phyloP scores from a whole-genome alignment of 371 early-diverging fungal genomes.

The Apophysomyces trapeziformis region DNA sequence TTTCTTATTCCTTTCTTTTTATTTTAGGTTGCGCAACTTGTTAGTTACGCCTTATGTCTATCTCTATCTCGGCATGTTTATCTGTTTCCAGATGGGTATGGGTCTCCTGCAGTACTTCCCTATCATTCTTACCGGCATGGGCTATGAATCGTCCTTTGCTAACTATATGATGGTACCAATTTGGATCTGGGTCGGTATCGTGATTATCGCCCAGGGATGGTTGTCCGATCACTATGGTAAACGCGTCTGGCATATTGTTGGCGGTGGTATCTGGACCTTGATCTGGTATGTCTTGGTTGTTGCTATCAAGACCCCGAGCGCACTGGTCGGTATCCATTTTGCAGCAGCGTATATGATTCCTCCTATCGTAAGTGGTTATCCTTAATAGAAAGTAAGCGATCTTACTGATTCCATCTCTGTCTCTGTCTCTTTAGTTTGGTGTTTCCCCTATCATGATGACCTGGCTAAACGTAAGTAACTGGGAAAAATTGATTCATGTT shows the following conservation, averaged over 20 bases:
- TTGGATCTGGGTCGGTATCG: constrained; percentile 46
- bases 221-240: constrained; percentile 38
- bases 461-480: constrained; percentile 38
- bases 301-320: constrained; percentile 50
- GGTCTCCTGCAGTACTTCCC: constrained; percentile 47
- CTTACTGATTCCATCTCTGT: background rate
- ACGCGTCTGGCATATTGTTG: constrained; percentile 48
- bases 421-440: constrained; percentile 18
- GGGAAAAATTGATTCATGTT: background rate
- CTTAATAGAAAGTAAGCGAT: background rate
- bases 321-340: constrained; percentile 32
- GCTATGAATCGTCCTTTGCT: constrained; percentile 38
- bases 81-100: constrained; percentile 53
- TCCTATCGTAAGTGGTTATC: constrained; percentile 18
- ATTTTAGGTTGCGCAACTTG: constrained; percentile 33
- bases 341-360: constrained; percentile 39
- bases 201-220: constrained; percentile 46
- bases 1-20: background rate
- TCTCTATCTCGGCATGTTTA: constrained; percentile 39
- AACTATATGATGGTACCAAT: constrained; percentile 53
- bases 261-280: constrained; percentile 38
- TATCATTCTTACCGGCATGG: constrained; percentile 40
- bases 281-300: constrained; percentile 60
- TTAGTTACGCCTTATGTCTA: constrained; percentile 45
- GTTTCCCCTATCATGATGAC: constrained; percentile 46